Conservation (phyloP, 2,329 filamentous ascomycete species). For the Polychaeton citri region DNA sequence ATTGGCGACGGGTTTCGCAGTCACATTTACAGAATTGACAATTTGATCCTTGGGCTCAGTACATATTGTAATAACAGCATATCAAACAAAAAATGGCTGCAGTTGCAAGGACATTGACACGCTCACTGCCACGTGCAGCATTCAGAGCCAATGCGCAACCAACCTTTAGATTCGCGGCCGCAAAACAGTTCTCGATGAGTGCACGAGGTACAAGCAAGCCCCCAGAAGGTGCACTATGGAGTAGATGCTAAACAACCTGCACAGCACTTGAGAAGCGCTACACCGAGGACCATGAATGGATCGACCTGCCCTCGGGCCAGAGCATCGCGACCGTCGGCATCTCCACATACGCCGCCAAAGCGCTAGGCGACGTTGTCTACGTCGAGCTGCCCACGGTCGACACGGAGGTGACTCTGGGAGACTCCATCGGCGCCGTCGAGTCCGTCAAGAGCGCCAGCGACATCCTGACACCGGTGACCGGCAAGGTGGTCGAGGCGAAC, state of each 20-base stretch:
- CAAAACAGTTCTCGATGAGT: conserved; percentile 12
- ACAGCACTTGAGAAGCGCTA: conserved; percentile 64
- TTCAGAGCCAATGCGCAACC: not conserved
- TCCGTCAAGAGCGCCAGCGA: conserved; percentile 98
- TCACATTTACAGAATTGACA: no score
- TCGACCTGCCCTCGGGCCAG: conserved; percentile 47
- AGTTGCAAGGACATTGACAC: not conserved
- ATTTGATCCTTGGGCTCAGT: no score
- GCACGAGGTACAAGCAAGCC: conserved; percentile 16
- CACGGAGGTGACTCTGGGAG: conserved; percentile 57
- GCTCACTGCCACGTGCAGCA: not conserved
- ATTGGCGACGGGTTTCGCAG: no score
- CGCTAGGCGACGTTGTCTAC: conserved; percentile 92
- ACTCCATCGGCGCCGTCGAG: conserved; percentile 87
- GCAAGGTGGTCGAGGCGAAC: conserved; percentile 66
- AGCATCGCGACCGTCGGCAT: conserved; percentile 56
- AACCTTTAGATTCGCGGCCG: not conserved
- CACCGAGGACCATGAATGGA: conserved; percentile 97
- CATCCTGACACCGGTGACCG: conserved; percentile 77
- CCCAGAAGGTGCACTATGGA: no score
- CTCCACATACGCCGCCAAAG: conserved; percentile 78
- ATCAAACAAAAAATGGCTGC: not conserved
- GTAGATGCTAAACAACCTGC: not conserved
- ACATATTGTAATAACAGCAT: no score
- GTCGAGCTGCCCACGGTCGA: conserved; percentile 76